These are phyloP conservation scores for Aspergillus felis DNA, from an alignment of 2,329 filamentous ascomycete species.

Conservation along the genomic window DNA sequence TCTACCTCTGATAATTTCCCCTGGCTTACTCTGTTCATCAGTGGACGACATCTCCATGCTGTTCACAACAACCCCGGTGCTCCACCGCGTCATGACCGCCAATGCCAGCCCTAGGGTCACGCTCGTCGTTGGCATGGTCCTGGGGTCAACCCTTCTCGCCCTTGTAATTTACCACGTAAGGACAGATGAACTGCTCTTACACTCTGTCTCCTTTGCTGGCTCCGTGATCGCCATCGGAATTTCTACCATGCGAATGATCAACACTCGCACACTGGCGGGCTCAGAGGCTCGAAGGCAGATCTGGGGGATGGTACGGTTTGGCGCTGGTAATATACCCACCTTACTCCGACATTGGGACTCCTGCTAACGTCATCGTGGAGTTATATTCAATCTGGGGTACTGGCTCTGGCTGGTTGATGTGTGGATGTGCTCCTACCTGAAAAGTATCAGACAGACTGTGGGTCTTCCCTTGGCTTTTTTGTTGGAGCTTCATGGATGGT, in stretches of 20 bases:
- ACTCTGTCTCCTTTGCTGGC: constrained; percentile 12
- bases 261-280: constrained; percentile 3
- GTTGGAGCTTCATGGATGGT: constrained; percentile 31
- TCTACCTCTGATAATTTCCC: not conserved
- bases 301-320: constrained; percentile 19
- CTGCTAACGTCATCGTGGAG: constrained; percentile 1
- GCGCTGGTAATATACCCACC: constrained; percentile 6
- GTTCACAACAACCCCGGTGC: constrained; percentile 18
- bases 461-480: constrained; percentile 23
- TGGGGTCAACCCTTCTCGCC: not conserved
- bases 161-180: constrained; percentile 12
- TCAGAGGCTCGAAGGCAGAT: constrained; percentile 12
- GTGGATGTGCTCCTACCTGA: constrained; percentile 18
- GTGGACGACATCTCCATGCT: constrained; percentile 23
- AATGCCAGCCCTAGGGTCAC: constrained; percentile 8
- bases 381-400: constrained; percentile 18
- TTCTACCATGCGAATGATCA: constrained; percentile 11
- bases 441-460: constrained; percentile 11
- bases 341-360: not conserved
- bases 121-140: not conserved
- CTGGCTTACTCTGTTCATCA: not conserved
- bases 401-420: constrained; percentile 24
- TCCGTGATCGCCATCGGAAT: constrained; percentile 13
- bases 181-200: constrained; percentile 18
- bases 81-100: constrained; percentile 17